Base-by-base conservation (phyloP, 805 yeast species). In the Zygosaccharomyces bisporus region DNA sequence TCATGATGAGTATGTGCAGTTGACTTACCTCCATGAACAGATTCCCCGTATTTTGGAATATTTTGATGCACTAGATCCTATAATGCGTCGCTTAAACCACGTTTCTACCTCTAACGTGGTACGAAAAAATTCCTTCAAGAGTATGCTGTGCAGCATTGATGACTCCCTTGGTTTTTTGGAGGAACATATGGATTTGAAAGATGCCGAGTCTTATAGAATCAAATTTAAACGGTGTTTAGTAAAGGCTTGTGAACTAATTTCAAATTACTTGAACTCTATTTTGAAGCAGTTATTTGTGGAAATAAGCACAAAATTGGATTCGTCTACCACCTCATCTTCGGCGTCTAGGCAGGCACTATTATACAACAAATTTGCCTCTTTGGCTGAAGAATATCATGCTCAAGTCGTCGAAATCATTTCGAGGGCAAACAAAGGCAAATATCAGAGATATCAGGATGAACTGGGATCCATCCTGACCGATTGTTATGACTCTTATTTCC, bases 171-270 rank as follows among this genome's bases (percentile, higher is more conserved):
- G 57, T 2, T 90, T 86, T 59, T 71, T 81, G 4, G 69, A 72
- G 6, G 64, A 67, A 2, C 76, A 81, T 42, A 63, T 70, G 5
- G 80, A 80, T 45, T 83, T 84, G 56, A 80, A 77, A 57, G 95
- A 89, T 43, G 69, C 77, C 8, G 91, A 81, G 20, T 58, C 78
- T 1, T 88, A 86, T 60, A 75, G 74, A 38, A 77, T 80, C 50
- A 75, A 90, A 46, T 87, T 86, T 66, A 78, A 85, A 49, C 95
- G 86, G 55, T 86, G 96, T 56, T 72, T 88, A 74, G 80, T 90
- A 1, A 74, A 96, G 46, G 82, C 95, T 1, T 71, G 88, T 37
- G 80, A 93, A 0, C 69, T 91, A 47, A 77, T 88, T 12, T 75
- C 83, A 50, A 86, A 82, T 55, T 87, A 81, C 58, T 64, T 86